Evolutionary conservation across 163 green algal species (phyloP).

Genomic region (Chlorella variabilis): DNA sequence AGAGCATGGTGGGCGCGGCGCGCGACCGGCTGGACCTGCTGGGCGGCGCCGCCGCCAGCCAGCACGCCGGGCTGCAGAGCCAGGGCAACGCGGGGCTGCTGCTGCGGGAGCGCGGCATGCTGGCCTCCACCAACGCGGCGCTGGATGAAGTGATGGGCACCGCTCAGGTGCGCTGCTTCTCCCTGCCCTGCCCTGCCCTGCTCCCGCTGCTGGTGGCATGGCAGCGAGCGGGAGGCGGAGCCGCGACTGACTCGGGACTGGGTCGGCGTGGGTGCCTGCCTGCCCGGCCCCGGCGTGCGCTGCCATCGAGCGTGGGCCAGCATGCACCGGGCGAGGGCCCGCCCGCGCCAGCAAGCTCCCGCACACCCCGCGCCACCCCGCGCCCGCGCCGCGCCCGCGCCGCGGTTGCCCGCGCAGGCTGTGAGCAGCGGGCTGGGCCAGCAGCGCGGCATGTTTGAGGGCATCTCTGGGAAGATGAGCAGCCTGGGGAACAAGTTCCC

Average conservation of each 20-base stretch:
- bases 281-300: too few relatives aligned
- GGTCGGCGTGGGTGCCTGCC: too few relatives aligned
- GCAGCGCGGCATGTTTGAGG: conserved; percentile 87
- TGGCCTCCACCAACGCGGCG: conserved; percentile 57
- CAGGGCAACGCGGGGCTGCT: conserved; percentile 59
- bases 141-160: conserved; percentile 86
- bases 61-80: conserved; percentile 11
- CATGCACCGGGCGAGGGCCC: too few relatives aligned
- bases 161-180: conserved; percentile 57
- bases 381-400: too few relatives aligned
- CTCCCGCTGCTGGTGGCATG: background rate
- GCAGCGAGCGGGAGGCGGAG: too few relatives aligned
- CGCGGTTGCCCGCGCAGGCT: conserved; percentile 18
- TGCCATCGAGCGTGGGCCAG: too few relatives aligned
- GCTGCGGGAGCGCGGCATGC: conserved; percentile 82
- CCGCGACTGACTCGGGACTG: too few relatives aligned
- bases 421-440: conserved; percentile 74
- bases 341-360: too few relatives aligned
- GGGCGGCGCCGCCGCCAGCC: conserved; percentile 46
- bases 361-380: too few relatives aligned
- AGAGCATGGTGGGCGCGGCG: conserved; percentile 65
- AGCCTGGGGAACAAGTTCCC: conserved; percentile 79
- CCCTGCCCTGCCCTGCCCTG: background rate
- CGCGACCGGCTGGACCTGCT: conserved; percentile 85
- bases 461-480: conserved; percentile 49